Evolutionary conservation across 1,284 basidiomycete genomes (phyloP).

Genomic region (Bjerkandera adusta): DNA sequence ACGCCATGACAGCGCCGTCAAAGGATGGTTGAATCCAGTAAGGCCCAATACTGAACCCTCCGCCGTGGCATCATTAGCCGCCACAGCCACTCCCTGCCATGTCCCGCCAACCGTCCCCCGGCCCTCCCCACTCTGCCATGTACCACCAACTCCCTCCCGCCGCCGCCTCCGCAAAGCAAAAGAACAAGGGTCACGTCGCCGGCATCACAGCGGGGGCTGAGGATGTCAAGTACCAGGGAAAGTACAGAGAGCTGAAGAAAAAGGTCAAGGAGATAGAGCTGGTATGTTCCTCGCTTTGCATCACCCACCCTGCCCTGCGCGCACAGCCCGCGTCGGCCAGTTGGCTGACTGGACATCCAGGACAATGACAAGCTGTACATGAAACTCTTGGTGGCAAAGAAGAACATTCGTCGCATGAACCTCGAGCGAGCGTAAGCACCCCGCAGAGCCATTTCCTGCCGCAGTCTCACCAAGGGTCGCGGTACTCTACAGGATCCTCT

Average conservation of each 20-base stretch:
- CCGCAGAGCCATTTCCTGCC: slow-evolving; percentile 8
- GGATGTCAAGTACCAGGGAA: slow-evolving; percentile 85
- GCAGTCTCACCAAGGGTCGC: background rate
- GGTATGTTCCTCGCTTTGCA: slow-evolving; percentile 41
- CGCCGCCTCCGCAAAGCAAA: slow-evolving; percentile 41
- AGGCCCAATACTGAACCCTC: slow-evolving; percentile 2
- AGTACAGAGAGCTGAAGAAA: slow-evolving; percentile 87
- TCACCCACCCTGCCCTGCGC: background rate
- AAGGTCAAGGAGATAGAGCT: slow-evolving; percentile 88
- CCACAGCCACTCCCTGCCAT: slow-evolving; percentile 26
- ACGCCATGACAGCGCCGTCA: slow-evolving; percentile 13
- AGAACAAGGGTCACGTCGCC: slow-evolving; percentile 49
- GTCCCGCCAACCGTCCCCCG: slow-evolving; percentile 35
- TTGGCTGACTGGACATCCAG: slow-evolving; percentile 39
- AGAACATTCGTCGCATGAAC: slow-evolving; percentile 85
- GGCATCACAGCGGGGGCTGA: slow-evolving; percentile 80
- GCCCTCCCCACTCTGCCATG: slow-evolving; percentile 13
- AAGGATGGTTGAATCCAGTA: slow-evolving; percentile 13
- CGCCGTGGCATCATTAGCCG: slow-evolving; percentile 12
- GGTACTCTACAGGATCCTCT: slow-evolving; percentile 55
- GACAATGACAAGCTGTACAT: slow-evolving; percentile 87
- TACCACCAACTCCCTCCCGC: slow-evolving; percentile 19
- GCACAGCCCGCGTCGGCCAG: slow-evolving; percentile 2
- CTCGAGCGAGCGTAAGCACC: slow-evolving; percentile 82
- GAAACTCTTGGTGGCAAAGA: slow-evolving; percentile 79